A percentile compares a stretch with the other conserved stretches of the same genome.
Evolutionary conservation across 129 eudicot species (phyloP).

Genomic region (Artemisia argyi): DNA sequence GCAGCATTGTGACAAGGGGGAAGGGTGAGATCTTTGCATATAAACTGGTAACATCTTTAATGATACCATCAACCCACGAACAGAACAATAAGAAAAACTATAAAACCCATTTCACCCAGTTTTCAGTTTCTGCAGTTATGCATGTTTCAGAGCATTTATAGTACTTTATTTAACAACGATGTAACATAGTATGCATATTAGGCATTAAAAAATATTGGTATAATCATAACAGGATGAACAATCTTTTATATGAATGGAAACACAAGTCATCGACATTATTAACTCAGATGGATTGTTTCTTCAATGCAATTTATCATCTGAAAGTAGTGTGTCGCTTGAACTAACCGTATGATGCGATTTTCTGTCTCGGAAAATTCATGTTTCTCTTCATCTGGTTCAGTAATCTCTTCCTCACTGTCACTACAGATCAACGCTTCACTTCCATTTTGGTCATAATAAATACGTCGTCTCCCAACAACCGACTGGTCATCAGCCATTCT

Average conservation of each 20-base stretch:
- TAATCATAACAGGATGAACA: background rate
- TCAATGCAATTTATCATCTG: constrained; percentile 4
- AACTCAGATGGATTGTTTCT: constrained; percentile 11
- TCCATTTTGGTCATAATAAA: constrained; percentile 77
- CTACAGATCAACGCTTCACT: constrained; percentile 85
- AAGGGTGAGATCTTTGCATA: background rate
- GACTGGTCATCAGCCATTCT: constrained; percentile 97
- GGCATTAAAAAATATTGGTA: background rate
- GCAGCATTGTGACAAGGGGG: background rate
- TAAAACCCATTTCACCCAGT: constrained; percentile 14
- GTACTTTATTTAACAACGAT: background rate
- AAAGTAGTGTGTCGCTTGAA: constrained; percentile 25
- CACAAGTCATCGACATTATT: background rate
- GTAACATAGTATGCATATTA: constrained; percentile 1
- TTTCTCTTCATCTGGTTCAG: constrained; percentile 67
- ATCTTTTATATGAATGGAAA: constrained; percentile 2
- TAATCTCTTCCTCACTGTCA: constrained; percentile 92
- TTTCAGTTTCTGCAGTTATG: constrained; percentile 7
- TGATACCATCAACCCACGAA: constrained; percentile 4
- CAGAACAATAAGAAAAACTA: background rate
- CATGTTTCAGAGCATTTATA: background rate
- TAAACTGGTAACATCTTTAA: constrained; percentile 1
- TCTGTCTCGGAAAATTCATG: constrained; percentile 81
- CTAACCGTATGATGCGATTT: constrained; percentile 77
- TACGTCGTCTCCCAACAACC: constrained; percentile 87